Conservation (phyloP, 768 basidiomycete species). For the Tylopilus plumbeoviolaceoides region DNA sequence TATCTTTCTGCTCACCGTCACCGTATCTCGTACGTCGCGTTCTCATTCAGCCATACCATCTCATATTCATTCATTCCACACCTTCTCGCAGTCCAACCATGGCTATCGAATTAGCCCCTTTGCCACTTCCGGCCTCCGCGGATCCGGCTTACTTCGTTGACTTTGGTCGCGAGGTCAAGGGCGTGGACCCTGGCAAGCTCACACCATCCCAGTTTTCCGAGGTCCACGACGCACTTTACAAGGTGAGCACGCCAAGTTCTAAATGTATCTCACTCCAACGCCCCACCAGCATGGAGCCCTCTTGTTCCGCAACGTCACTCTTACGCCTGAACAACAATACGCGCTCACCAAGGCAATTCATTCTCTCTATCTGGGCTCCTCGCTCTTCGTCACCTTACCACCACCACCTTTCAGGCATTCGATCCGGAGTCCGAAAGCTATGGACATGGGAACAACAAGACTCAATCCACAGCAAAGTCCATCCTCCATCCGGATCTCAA, state of each 20-base stretch:
- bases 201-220: slow-evolving; percentile 59
- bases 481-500: slow-evolving; percentile 88
- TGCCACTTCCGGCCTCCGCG: slow-evolving; percentile 71
- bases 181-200: slow-evolving; percentile 62
- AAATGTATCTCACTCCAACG: neutral
- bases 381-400: neutral
- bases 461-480: slow-evolving; percentile 65
- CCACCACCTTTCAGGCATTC: slow-evolving; percentile 56
- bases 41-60: neutral
- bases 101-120: slow-evolving; percentile 62
- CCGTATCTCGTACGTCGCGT: neutral
- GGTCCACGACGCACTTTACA: slow-evolving; percentile 70
- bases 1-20: neutral
- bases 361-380: neutral
- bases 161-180: slow-evolving; percentile 77
- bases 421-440: slow-evolving; percentile 61
- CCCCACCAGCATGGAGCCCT: slow-evolving; percentile 60
- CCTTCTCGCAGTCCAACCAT: slow-evolving; percentile 33
- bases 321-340: slow-evolving; percentile 83
- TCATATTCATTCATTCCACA: neutral
- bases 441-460: slow-evolving; percentile 90
- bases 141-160: slow-evolving; percentile 60
- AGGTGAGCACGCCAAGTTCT: slow-evolving; percentile 39
- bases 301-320: slow-evolving; percentile 63
- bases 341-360: slow-evolving; percentile 69